Conservation (phyloP, 2,329 filamentous ascomycete species). For the Aaosphaeria pasadenensis region DNA sequence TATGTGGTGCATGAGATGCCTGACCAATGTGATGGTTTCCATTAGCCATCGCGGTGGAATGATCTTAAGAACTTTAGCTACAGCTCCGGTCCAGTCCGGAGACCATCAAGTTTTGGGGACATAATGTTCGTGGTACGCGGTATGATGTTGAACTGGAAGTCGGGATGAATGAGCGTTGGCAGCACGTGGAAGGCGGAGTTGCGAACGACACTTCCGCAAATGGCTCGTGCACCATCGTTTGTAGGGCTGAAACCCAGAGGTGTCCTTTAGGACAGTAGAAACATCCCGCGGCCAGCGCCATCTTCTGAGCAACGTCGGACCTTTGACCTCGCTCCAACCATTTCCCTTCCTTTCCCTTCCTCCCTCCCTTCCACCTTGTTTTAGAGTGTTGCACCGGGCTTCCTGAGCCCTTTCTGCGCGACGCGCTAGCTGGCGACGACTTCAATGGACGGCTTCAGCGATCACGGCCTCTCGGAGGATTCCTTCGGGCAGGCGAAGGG, state of each 20-base stretch:
- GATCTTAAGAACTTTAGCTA: too few relatives aligned
- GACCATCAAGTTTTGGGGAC: background rate
- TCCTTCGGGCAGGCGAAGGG: conserved; percentile 71
- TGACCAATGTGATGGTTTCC: too few relatives aligned
- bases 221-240: conserved; percentile 8
- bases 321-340: conserved; percentile 2
- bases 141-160: too few relatives aligned
- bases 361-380: background rate
- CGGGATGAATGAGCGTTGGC: background rate
- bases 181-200: conserved; percentile 11
- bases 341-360: conserved; percentile 5
- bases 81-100: too few relatives aligned
- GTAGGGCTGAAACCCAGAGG: conserved; percentile 29
- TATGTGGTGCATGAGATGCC: too few relatives aligned
- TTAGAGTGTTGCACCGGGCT: background rate
- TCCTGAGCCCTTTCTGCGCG: conserved; percentile 2
- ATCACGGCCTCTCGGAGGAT: conserved; percentile 69
- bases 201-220: conserved; percentile 16
- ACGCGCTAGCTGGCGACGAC: background rate
- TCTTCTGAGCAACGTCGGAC: conserved; percentile 9
- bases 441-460: conserved; percentile 74
- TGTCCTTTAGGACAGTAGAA: conserved; percentile 25
- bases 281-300: conserved; percentile 4
- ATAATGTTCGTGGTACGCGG: too few relatives aligned
- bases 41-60: too few relatives aligned